Evolutionary conservation across 2,329 filamentous ascomycete species (phyloP).

Genomic region (Pseudogymnoascus sp.): DNA sequence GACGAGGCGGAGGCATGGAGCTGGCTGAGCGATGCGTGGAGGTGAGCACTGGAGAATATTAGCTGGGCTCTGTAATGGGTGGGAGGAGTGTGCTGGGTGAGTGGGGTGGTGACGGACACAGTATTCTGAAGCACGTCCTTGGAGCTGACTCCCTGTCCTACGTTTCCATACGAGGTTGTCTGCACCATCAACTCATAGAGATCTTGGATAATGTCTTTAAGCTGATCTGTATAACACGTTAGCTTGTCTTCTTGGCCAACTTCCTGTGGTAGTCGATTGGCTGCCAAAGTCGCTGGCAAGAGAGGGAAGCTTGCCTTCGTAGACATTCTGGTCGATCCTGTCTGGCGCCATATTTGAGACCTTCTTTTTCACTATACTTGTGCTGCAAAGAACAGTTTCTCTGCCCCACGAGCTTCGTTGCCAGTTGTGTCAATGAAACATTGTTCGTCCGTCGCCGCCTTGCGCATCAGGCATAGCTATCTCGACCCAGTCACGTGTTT

Average conservation of each 20-base stretch:
- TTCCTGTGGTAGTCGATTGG: not conserved
- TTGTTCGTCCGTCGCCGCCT: not conserved
- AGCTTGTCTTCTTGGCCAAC: not conserved
- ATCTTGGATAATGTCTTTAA: constrained; percentile 56
- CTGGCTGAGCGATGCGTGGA: constrained; percentile 33
- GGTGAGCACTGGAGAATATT: constrained; percentile 30
- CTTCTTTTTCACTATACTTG: not conserved
- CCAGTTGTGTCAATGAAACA: not conserved
- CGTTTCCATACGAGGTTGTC: constrained; percentile 50
- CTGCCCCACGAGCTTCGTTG: not conserved
- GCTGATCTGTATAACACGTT: constrained; percentile 37
- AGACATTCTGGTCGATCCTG: constrained; percentile 8
- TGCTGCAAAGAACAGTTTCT: not conserved
- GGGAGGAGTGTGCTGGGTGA: constrained; percentile 7
- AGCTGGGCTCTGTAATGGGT: not conserved
- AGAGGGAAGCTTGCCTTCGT: not conserved
- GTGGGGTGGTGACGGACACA: constrained; percentile 33
- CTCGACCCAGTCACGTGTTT: not conserved
- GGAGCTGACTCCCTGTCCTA: constrained; percentile 35
- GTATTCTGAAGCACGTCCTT: constrained; percentile 49
- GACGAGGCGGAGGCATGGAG: constrained; percentile 36
- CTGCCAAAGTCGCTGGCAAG: not conserved
- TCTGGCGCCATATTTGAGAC: constrained; percentile 2
- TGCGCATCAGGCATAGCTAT: constrained; percentile 1
- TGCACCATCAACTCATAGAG: constrained; percentile 58